Evolutionary conservation across 805 yeast species (phyloP), one percentile per base, ranked within the genome.

Genomic region (Yarrowia bubula): DNA sequence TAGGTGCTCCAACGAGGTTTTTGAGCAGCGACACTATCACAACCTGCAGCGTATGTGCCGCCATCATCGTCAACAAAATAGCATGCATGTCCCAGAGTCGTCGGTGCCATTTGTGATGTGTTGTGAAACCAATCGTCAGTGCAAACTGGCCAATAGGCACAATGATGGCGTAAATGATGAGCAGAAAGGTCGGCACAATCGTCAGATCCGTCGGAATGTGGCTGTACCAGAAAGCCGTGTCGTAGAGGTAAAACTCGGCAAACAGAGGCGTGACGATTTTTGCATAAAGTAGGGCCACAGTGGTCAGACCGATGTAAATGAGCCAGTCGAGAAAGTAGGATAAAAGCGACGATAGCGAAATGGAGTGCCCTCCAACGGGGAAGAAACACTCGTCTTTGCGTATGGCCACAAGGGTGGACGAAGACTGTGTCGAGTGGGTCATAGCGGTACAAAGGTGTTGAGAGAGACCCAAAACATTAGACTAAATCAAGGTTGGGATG

Each of bases 301-400:
- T 55, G 14, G 48, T 55, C 22, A 55, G 32, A 13, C 32, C 13
- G 17, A 39, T 55, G 48, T 41, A 55, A 4, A 55, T 15, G 32
- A 42, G 7, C 62, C 62, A 55, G 39, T 55, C 62, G 14, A 39
- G 3, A 1, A 55, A 4, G 4, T 51, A 51, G 3, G 58, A 51
- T 32, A 51, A 33, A 32, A 51, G 8, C 14, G 58, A 51, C 10
- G 58, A 51, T 4, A 51, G 43, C 1, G 58, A 51, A 18, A 51
- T 7, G 2, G 58, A 18, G 35, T 51, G 58, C 22, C 43, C 35
- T 9, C 33, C 4, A 32, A 37, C 2, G n/a, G 58, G 43, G 18
- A 51, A 22, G 35, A 51, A 51, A 22, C 58, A 51, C 43, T 51
- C 58, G 17, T 50, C 57, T 13, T 33, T 51, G 58, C 58, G 58